These are phyloP conservation scores for Thalassiosira mediterranea DNA, from an alignment of 352 stramenopile genomes.

Conservation along the genomic window DNA sequence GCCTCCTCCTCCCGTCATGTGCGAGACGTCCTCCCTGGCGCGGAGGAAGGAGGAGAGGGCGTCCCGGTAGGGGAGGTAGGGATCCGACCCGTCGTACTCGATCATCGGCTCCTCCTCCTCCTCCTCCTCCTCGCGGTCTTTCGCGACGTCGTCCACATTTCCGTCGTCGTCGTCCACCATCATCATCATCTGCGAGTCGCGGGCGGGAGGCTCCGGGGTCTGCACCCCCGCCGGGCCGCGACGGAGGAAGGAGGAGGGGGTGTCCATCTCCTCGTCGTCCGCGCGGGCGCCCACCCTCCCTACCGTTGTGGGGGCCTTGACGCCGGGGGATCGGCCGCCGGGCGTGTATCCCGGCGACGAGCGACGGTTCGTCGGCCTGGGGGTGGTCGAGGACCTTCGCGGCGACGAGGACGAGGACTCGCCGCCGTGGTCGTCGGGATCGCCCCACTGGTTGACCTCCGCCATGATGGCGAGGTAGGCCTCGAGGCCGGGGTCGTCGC, in stretches of 20 bases:
- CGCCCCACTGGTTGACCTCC: conserved; percentile 35
- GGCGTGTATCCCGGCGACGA: not conserved
- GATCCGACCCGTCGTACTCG: conserved; percentile 29
- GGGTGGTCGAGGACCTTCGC: not conserved
- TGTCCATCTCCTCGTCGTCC: not conserved
- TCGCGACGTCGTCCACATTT: conserved; percentile 1
- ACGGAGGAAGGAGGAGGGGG: too few species aligned
- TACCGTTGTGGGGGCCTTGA: not conserved
- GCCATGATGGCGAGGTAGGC: conserved; percentile 44
- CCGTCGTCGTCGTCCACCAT: conserved; percentile 19
- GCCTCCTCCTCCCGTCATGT: conserved; percentile 1
- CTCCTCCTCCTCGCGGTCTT: conserved; percentile 5
- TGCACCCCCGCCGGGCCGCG: conserved; percentile 30
- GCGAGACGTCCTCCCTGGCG: conserved; percentile 23
- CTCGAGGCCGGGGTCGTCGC: conserved; percentile 38
- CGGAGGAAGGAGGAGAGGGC: conserved; percentile 43
- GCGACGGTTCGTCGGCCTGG: not conserved
- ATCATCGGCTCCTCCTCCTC: conserved; percentile 9
- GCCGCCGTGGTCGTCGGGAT: not conserved
- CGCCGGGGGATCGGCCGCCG: not conserved
- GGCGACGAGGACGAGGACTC: not conserved
- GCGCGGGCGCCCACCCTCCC: not conserved
- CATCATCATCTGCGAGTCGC: not conserved
- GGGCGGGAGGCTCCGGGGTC: conserved; percentile 21
- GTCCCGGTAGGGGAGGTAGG: conserved; percentile 63